Evolutionary conservation across 129 eudicot genomes (phyloP).

Genomic region (Scalesia atractyloides): DNA sequence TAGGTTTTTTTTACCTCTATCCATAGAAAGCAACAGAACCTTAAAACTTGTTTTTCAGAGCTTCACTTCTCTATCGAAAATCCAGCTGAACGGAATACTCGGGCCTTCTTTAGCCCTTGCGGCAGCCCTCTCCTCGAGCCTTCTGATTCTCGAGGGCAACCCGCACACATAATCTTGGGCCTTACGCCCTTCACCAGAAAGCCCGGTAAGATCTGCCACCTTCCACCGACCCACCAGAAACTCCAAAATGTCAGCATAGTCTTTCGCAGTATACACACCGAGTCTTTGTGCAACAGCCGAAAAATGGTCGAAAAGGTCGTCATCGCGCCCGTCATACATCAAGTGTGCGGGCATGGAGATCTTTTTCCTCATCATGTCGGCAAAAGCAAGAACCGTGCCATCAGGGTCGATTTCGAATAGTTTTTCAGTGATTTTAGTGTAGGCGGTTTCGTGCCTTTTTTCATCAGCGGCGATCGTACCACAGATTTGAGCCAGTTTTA

Average conservation of each 20-base stretch:
- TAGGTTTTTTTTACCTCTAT: conserved; percentile 13
- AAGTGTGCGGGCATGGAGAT: conserved; percentile 95
- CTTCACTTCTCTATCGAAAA: conserved; percentile 65
- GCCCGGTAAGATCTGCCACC: conserved; percentile 66
- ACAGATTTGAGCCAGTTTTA: conserved; percentile 82
- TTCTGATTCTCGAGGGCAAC: conserved; percentile 67
- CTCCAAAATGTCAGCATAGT: conserved; percentile 88
- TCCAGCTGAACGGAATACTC: conserved; percentile 65
- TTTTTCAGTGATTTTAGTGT: conserved; percentile 87
- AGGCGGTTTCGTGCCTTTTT: conserved; percentile 90
- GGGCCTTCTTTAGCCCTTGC: conserved; percentile 70
- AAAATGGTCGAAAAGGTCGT: conserved; percentile 72
- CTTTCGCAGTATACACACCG: conserved; percentile 82
- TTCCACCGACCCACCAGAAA: conserved; percentile 83
- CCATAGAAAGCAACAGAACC: conserved; percentile 11
- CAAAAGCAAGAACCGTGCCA: conserved; percentile 75
- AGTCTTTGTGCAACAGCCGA: conserved; percentile 92
- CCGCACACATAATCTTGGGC: conserved; percentile 92
- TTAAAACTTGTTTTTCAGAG: conserved; percentile 39
- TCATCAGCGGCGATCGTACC: conserved; percentile 91
- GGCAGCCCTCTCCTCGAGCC: conserved; percentile 85
- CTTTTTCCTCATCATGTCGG: conserved; percentile 97
- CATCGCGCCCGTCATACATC: conserved; percentile 87
- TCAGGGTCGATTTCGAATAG: conserved; percentile 91
- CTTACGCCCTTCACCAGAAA: conserved; percentile 70